These are phyloP conservation scores for Polytrichum commune DNA, from an alignment of 225 moss, liverwort and hornwort species.

Conservation along the genomic window DNA sequence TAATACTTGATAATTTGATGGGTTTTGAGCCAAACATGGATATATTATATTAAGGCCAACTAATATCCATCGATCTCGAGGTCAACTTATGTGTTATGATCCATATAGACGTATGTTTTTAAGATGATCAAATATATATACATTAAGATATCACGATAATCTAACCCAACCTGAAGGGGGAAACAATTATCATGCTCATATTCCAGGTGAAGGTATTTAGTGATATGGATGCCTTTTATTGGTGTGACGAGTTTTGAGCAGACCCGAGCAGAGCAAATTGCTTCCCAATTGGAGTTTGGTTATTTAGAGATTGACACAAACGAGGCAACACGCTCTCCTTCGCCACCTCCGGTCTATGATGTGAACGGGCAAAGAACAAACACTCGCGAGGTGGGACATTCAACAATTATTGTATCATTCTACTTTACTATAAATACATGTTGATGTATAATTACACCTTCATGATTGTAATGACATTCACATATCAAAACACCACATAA, in stretches of 20 bases:
- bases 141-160: not conserved
- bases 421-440: too few species aligned
- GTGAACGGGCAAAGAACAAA: conserved; percentile 83
- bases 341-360: conserved; percentile 86
- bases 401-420: not conserved
- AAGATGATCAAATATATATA: not conserved
- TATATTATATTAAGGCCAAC: not conserved
- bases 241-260: conserved; percentile 98
- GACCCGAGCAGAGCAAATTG: conserved; percentile 99
- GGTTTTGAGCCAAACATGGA: not conserved
- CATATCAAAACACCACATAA: too few species aligned
- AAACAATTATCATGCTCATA: conserved; percentile 46
- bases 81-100: too few species aligned
- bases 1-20: not conserved
- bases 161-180: conserved; percentile 37
- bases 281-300: conserved; percentile 78
- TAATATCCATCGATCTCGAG: too few species aligned
- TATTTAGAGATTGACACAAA: conserved; percentile 59
- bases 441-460: not conserved
- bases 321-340: conserved; percentile 67
- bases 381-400: conserved; percentile 59
- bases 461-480: too few species aligned
- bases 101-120: not conserved
- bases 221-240: conserved; percentile 92
- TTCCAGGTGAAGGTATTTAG: conserved; percentile 94